These are phyloP conservation scores for Inga oerstediana DNA, from an alignment of 306 rosid genomes.

Conservation along the genomic window DNA sequence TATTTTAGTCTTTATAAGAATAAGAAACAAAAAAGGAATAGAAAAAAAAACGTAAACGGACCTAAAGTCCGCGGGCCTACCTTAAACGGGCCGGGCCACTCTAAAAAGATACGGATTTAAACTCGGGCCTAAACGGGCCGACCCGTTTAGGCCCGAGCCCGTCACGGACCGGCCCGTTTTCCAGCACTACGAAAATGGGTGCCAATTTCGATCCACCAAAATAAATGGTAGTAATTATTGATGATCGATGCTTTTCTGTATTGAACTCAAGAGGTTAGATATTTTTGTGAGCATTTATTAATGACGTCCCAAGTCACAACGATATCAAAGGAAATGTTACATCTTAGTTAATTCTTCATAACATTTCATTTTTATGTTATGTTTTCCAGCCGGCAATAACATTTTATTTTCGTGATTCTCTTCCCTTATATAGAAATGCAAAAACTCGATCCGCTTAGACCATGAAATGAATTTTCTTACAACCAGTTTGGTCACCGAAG, in stretches of 20 bases:
- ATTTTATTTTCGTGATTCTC: neutral
- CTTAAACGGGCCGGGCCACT: no score
- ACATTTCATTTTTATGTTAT: neutral
- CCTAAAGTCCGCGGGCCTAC: no score
- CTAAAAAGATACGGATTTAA: no score
- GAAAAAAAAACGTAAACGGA: no score
- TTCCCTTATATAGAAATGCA: neutral
- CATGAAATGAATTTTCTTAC: no score
- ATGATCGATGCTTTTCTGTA: neutral
- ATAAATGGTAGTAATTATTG: neutral
- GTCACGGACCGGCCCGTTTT: no score
- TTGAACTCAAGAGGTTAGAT: neutral
- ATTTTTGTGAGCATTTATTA: neutral
- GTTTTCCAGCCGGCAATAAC: neutral
- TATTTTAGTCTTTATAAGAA: no score
- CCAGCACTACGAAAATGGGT: neutral
- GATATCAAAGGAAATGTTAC: neutral
- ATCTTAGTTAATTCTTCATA: neutral
- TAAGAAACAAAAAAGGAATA: no score
- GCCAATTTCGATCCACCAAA: neutral
- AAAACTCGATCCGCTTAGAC: no score
- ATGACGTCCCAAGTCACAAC: neutral
- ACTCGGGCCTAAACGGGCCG: no score
- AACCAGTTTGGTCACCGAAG: no score
- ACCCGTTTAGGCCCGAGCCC: no score